Evolutionary conservation across 2,329 filamentous ascomycete genomes (phyloP).

Genomic region (Aschersonia sp.): DNA sequence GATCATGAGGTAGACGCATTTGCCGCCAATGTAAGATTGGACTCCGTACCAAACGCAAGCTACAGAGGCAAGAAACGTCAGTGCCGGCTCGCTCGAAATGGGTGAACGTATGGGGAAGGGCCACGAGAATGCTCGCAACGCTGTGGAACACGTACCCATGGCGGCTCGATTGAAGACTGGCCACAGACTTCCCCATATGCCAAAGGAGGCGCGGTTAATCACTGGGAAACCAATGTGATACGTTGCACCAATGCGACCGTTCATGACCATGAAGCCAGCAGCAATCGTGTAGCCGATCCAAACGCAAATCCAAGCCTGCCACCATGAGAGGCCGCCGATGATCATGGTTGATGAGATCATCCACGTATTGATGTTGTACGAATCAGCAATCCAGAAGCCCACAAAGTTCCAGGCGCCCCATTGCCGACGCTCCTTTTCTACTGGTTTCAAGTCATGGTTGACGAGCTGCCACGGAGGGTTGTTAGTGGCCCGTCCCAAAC

Average conservation of each 20-base stretch:
- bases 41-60: conserved; percentile 82
- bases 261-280: conserved; percentile 59
- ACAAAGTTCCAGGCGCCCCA: conserved; percentile 86
- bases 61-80: conserved; percentile 6
- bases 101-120: background rate
- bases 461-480: conserved; percentile 37
- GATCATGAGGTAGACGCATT: conserved; percentile 83
- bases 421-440: conserved; percentile 65
- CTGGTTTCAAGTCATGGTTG: conserved; percentile 69
- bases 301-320: conserved; percentile 82
- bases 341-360: conserved; percentile 85
- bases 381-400: conserved; percentile 74
- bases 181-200: conserved; percentile 82
- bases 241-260: conserved; percentile 68
- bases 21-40: conserved; percentile 70
- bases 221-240: conserved; percentile 90
- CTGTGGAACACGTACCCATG: conserved; percentile 35
- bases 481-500: background rate
- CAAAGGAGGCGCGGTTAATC: conserved; percentile 62
- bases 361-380: conserved; percentile 85
- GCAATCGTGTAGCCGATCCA: conserved; percentile 76
- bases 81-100: background rate
- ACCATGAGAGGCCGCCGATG: conserved; percentile 66
- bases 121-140: too few species aligned
- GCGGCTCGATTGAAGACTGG: conserved; percentile 79